Conservation (phyloP, 768 basidiomycete genomes). For the Phallus indusiatus region DNA sequence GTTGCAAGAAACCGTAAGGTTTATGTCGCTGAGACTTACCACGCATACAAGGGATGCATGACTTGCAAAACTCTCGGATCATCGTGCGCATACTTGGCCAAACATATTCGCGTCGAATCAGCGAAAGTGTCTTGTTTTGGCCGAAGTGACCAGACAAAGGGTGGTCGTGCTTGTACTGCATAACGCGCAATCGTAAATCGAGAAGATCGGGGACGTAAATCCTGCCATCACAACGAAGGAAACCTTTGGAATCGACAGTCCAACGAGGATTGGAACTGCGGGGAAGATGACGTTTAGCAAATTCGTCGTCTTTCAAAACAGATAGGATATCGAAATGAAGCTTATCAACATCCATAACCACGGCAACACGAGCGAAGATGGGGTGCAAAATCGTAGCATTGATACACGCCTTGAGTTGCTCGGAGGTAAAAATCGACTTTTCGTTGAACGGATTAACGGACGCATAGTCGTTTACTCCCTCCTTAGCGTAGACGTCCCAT, state of each 20-base stretch:
- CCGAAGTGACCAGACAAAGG: conserved; percentile 35
- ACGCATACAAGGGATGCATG: conserved; percentile 28
- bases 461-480: conserved; percentile 16
- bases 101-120: conserved; percentile 28
- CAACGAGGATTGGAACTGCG: not conserved
- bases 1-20: conserved; percentile 26
- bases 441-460: conserved; percentile 18
- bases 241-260: conserved; percentile 5
- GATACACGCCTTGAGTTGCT: conserved; percentile 15
- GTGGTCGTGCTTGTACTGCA: conserved; percentile 28
- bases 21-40: conserved; percentile 26
- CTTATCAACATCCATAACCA: conserved; percentile 14
- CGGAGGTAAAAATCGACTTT: conserved; percentile 15
- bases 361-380: conserved; percentile 10
- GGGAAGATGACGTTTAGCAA: not conserved
- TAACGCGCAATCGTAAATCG: conserved; percentile 20
- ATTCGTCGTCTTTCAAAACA: not conserved
- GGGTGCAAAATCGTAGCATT: conserved; percentile 8
- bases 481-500: conserved; percentile 16
- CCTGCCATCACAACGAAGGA: conserved; percentile 19
- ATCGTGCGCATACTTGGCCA: conserved; percentile 27
- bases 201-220: conserved; percentile 23
- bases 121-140: conserved; percentile 21
- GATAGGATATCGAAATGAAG: conserved; percentile 13
- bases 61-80: conserved; percentile 23